Conservation (phyloP, 1,284 basidiomycete species). For the Tilletiopsis washingtonensis region DNA sequence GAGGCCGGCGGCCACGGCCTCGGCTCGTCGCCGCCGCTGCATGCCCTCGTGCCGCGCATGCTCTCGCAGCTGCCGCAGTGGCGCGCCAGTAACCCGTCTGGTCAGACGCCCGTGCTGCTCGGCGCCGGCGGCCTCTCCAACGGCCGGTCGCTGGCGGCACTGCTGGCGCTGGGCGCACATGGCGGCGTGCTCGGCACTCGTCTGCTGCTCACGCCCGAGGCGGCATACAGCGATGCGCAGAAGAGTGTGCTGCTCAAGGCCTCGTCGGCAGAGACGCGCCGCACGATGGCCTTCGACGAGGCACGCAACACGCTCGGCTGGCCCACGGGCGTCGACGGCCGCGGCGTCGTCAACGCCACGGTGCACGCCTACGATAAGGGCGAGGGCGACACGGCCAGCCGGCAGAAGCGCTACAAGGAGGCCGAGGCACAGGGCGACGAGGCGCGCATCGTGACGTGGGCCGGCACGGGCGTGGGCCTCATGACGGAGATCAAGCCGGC, state of each 20-base stretch:
- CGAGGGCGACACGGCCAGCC: slow-evolving; percentile 6
- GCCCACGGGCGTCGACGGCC: slow-evolving; percentile 39
- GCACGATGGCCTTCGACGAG: slow-evolving; percentile 41
- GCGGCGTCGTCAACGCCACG: slow-evolving; percentile 33
- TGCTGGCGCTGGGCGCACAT: slow-evolving; percentile 34
- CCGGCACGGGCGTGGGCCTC: slow-evolving; percentile 38
- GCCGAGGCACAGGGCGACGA: slow-evolving; percentile 27
- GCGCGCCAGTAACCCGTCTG: slow-evolving; percentile 11
- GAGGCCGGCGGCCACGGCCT: slow-evolving; percentile 43
- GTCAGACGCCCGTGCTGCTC: slow-evolving; percentile 16
- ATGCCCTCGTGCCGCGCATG: slow-evolving; percentile 17
- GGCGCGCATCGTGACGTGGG: slow-evolving; percentile 37
- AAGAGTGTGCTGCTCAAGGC: slow-evolving; percentile 30
- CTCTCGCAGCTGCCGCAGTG: slow-evolving; percentile 7
- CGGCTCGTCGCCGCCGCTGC: slow-evolving; percentile 29
- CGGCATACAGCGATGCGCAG: slow-evolving; percentile 29
- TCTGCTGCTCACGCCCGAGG: slow-evolving; percentile 39
- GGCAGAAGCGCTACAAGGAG: slow-evolving; percentile 31
- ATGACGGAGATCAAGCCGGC: slow-evolving; percentile 27
- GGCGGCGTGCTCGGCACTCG: slow-evolving; percentile 41
- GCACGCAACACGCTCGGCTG: slow-evolving; percentile 39
- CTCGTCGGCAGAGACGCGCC: slow-evolving; percentile 7
- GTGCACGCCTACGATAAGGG: slow-evolving; percentile 21
- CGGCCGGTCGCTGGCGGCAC: slow-evolving; percentile 24
- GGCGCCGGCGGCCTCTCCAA: slow-evolving; percentile 37